phyloP scores from a whole-genome alignment of 2,329 filamentous ascomycete species.

The Diaporthe capsici region DNA sequence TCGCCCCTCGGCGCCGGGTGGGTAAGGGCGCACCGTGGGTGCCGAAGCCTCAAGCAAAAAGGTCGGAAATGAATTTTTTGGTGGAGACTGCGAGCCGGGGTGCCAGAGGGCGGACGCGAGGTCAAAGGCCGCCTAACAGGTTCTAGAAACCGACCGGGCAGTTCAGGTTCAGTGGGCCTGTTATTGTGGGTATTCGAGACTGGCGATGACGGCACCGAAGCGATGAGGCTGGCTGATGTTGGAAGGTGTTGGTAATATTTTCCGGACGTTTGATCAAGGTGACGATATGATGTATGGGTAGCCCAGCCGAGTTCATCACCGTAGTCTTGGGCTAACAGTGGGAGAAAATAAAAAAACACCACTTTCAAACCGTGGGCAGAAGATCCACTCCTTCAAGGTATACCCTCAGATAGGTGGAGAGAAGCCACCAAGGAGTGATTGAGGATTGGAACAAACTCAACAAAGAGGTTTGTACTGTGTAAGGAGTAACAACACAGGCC shows the following conservation, averaged over 20 bases:
- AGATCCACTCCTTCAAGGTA: background rate
- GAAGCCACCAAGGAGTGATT: slow-evolving; percentile 20
- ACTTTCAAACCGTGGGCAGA: background rate
- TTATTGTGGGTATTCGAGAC: slow-evolving; percentile 38
- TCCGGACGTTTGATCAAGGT: slow-evolving; percentile 1
- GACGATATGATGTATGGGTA: slow-evolving; percentile 27
- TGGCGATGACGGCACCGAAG: slow-evolving; percentile 39
- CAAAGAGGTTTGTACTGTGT: slow-evolving; percentile 9
- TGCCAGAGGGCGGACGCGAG: slow-evolving; percentile 27
- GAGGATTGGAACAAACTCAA: slow-evolving; percentile 17
- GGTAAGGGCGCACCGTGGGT: slow-evolving; percentile 25
- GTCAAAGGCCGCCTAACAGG: slow-evolving; percentile 10
- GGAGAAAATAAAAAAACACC: background rate
- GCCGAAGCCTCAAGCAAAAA: slow-evolving; percentile 26
- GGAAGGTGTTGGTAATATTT: slow-evolving; percentile 29
- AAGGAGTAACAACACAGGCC: slow-evolving; percentile 7
- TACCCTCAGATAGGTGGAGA: slow-evolving; percentile 12
- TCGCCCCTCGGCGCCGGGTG: slow-evolving; percentile 37
- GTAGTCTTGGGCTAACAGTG: background rate
- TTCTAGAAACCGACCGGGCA: slow-evolving; percentile 31
- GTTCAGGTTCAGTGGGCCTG: slow-evolving; percentile 13
- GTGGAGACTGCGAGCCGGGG: slow-evolving; percentile 36
- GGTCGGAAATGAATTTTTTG: slow-evolving; percentile 31
- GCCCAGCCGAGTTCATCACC: slow-evolving; percentile 26
- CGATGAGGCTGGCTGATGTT: background rate